Evolutionary conservation across 176 grass and related monocot genomes (phyloP).

Genomic region (Pharus latifolius): DNA sequence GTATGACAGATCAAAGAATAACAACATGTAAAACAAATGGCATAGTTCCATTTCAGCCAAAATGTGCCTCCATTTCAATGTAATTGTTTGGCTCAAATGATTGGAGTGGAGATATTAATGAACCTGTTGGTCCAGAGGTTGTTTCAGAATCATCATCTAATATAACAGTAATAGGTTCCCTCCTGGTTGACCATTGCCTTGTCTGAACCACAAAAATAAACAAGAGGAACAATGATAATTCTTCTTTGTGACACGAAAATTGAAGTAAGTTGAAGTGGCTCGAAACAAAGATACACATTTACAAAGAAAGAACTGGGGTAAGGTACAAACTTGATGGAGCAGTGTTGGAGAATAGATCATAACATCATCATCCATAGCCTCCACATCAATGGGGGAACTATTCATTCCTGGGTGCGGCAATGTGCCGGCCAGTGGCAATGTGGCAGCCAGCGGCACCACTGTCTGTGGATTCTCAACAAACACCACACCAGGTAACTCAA

Average conservation of each 20-base stretch:
- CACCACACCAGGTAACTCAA: not conserved
- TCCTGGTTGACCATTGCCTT: constrained; percentile 26
- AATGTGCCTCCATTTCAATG: not conserved
- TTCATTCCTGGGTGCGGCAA: constrained; percentile 18
- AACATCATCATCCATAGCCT: constrained; percentile 53
- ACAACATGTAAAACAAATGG: not conserved
- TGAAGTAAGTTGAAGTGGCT: not conserved
- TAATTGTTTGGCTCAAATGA: not conserved
- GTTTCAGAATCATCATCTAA: constrained; percentile 85
- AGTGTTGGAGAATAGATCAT: constrained; percentile 42
- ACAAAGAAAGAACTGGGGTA: not conserved
- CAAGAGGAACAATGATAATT: not conserved
- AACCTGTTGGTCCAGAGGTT: constrained; percentile 49
- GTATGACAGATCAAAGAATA: not conserved
- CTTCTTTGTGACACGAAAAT: not conserved
- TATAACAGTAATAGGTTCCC: constrained; percentile 31
- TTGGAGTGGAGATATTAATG: constrained; percentile 10
- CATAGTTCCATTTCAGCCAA: not conserved
- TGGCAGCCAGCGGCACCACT: not conserved
- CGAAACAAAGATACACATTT: not conserved
- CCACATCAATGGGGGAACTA: constrained; percentile 44
- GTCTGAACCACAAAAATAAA: constrained; percentile 25
- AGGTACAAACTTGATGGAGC: constrained; percentile 38
- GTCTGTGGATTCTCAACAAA: not conserved
- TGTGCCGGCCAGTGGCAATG: no score